These are phyloP conservation scores for Mortierella sp. DNA, from an alignment of 371 early-diverging fungal genomes.

Conservation along the genomic window DNA sequence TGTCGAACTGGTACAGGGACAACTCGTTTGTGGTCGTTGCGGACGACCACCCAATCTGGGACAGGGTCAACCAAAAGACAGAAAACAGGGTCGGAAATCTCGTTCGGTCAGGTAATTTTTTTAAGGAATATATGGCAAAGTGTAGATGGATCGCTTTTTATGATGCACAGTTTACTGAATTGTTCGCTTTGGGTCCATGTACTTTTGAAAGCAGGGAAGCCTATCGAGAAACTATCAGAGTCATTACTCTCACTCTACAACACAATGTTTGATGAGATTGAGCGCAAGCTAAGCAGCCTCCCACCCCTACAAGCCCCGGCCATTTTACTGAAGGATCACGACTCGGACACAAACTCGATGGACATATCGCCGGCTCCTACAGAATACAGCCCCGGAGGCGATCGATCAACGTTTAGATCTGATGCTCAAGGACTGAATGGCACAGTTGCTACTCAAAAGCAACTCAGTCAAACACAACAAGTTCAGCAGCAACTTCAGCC, in stretches of 20 bases:
- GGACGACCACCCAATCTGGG: conserved; percentile 49
- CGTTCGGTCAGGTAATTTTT: conserved; percentile 35
- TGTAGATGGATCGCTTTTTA: background rate
- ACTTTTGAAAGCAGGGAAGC: conserved; percentile 11
- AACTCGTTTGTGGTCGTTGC: conserved; percentile 44
- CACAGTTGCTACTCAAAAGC: no score
- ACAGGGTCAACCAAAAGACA: conserved; percentile 22
- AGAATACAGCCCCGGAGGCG: background rate
- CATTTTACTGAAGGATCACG: background rate
- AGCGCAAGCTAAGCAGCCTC: conserved; percentile 15
- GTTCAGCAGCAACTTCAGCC: no score
- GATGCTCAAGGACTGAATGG: no score
- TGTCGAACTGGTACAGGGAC: conserved; percentile 41
- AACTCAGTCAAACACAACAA: no score
- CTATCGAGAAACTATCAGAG: conserved; percentile 32
- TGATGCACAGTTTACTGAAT: background rate
- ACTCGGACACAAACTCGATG: background rate
- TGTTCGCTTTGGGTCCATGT: background rate
- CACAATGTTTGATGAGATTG: conserved; percentile 30
- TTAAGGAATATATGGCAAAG: background rate
- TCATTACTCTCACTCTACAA: conserved; percentile 24
- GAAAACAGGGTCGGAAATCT: conserved; percentile 36
- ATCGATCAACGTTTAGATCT: no score
- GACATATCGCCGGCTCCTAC: background rate
- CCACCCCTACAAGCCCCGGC: conserved; percentile 22